Percentiles rank a stretch among this genome's conserved stretches.
Evolutionary conservation across 768 basidiomycete genomes (phyloP).

Genomic region (Leucocoprinus sp.): DNA sequence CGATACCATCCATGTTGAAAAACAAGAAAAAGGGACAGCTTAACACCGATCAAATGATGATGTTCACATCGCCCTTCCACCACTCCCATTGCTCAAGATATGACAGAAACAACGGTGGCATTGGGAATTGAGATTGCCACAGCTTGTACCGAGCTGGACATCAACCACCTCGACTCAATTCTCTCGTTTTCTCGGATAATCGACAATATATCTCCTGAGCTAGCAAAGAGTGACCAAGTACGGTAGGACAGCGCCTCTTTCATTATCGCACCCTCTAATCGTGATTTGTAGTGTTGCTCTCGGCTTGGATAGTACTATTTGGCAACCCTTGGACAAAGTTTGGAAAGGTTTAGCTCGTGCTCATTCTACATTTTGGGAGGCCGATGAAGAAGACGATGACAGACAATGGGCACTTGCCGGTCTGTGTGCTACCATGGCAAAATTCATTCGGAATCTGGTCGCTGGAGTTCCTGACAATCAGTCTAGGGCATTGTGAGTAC

Average conservation of each 20-base stretch:
- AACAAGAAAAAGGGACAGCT: constrained; percentile 7
- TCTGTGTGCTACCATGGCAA: constrained; percentile 49
- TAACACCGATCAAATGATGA: constrained; percentile 6
- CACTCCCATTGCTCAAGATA: constrained; percentile 12
- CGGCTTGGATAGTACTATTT: constrained; percentile 39
- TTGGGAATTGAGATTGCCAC: constrained; percentile 28
- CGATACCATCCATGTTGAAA: constrained; percentile 15
- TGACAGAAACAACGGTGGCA: constrained; percentile 16
- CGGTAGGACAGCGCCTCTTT: constrained; percentile 23
- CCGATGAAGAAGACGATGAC: constrained; percentile 35
- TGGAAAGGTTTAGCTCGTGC: constrained; percentile 47
- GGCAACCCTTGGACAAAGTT: constrained; percentile 43
- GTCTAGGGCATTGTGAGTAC: constrained; percentile 57
- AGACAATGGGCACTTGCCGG: constrained; percentile 26
- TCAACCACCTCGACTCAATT: constrained; percentile 26
- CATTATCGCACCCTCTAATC: not conserved
- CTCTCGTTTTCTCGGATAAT: constrained; percentile 29
- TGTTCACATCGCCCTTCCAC: not conserved
- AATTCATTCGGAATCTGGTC: constrained; percentile 79
- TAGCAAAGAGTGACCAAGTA: constrained; percentile 36
- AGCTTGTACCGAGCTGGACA: constrained; percentile 35
- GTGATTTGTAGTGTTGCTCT: constrained; percentile 20
- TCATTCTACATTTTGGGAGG: constrained; percentile 45
- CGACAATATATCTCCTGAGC: constrained; percentile 40
- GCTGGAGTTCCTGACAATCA: constrained; percentile 75